These are phyloP conservation scores for Pleoardoris graminearum DNA, from an alignment of 2,329 filamentous ascomycete species.

Conservation along the genomic window DNA sequence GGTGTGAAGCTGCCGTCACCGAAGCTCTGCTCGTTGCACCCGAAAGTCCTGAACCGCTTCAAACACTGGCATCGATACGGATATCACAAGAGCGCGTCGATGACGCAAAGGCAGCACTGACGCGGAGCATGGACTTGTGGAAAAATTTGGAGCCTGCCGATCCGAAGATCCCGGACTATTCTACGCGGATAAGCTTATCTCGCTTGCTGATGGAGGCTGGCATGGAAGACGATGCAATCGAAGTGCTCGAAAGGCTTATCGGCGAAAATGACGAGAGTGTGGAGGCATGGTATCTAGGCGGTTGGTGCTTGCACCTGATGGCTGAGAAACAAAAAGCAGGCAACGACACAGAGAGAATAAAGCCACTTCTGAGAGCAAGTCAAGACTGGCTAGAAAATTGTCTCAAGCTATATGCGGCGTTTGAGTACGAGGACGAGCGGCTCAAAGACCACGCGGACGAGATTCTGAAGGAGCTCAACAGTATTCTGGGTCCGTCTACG, in stretches of 20 bases:
- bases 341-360: slow-evolving; percentile 56
- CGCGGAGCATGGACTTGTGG: slow-evolving; percentile 81
- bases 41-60: slow-evolving; percentile 82
- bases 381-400: slow-evolving; percentile 82
- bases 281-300: slow-evolving; percentile 95
- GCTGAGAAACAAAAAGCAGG: slow-evolving; percentile 67
- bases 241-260: slow-evolving; percentile 81
- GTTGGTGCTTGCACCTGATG: slow-evolving; percentile 84
- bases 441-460: slow-evolving; percentile 75
- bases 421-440: slow-evolving; percentile 85
- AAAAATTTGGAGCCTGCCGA: slow-evolving; percentile 74
- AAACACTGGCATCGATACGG: slow-evolving; percentile 90
- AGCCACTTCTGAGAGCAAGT: slow-evolving; percentile 70
- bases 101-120: slow-evolving; percentile 79
- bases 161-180: slow-evolving; percentile 78
- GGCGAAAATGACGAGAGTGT: slow-evolving; percentile 91
- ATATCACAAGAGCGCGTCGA: slow-evolving; percentile 82
- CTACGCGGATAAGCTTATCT: slow-evolving; percentile 79
- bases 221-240: slow-evolving; percentile 81
- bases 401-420: slow-evolving; percentile 72
- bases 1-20: slow-evolving; percentile 86
- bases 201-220: slow-evolving; percentile 87
- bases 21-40: slow-evolving; percentile 87
- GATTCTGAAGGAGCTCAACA: slow-evolving; percentile 59
- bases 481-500: slow-evolving; percentile 48